phyloP scores from a whole-genome alignment of 2,329 filamentous ascomycete genomes.

The Fusarium napiforme region DNA sequence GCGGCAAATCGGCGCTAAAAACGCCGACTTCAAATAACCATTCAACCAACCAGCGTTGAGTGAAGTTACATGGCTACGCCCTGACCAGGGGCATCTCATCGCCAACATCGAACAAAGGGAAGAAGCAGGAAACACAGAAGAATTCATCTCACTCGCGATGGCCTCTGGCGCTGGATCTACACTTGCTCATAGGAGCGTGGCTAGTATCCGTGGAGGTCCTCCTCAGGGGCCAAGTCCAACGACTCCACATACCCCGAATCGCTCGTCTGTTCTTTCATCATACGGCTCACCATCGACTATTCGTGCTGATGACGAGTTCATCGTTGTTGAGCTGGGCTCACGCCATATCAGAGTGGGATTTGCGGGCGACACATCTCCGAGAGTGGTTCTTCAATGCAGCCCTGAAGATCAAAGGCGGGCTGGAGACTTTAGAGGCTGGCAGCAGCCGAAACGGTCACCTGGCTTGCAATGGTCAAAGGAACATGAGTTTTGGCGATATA shows the following conservation, averaged over 20 bases:
- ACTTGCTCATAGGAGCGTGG: constrained; percentile 68
- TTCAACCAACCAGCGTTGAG: constrained; percentile 38
- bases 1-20: constrained; percentile 46
- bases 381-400: constrained; percentile 74
- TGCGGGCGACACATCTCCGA: constrained; percentile 83
- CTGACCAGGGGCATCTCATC: constrained; percentile 27
- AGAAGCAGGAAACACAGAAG: neutral
- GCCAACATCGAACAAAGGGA: constrained; percentile 17
- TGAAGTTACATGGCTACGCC: constrained; percentile 30
- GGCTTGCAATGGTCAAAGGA: constrained; percentile 69
- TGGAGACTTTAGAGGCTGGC: constrained; percentile 84
- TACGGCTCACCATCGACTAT: constrained; percentile 71
- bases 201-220: constrained; percentile 64
- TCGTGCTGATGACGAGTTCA: constrained; percentile 82
- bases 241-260: constrained; percentile 71
- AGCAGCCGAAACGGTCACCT: constrained; percentile 58
- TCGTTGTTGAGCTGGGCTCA: constrained; percentile 85
- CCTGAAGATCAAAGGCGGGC: constrained; percentile 80
- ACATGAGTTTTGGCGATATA: constrained; percentile 81
- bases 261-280: constrained; percentile 62
- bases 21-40: constrained; percentile 35
- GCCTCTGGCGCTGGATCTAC: constrained; percentile 56
- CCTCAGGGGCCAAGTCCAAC: constrained; percentile 50
- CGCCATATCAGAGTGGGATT: constrained; percentile 85
- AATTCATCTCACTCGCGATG: constrained; percentile 48